Evolutionary conservation across 1,284 basidiomycete species (phyloP).

Genomic region (Cutaneotrichosporon cavernicola): DNA sequence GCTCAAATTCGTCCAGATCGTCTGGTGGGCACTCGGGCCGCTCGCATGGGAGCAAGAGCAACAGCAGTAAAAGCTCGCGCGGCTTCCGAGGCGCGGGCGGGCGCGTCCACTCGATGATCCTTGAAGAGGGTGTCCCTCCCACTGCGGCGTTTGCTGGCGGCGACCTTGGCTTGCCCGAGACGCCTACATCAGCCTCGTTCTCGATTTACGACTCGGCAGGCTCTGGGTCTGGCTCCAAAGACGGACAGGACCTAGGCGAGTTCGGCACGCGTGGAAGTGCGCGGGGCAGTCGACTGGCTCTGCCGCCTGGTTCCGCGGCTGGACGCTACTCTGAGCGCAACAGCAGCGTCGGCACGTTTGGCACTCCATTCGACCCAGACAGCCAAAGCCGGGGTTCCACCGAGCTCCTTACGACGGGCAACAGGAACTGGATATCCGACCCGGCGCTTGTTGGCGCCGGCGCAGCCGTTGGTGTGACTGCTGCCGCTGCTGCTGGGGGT

Average conservation of each 20-base stretch:
- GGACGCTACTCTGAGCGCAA: conserved; percentile 16
- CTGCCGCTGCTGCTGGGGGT: not conserved
- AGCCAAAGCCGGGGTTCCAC: not conserved
- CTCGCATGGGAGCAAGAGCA: conserved; percentile 9
- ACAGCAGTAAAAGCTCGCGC: conserved; percentile 16
- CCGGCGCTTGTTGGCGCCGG: not conserved
- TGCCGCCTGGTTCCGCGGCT: not conserved
- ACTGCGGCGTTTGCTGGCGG: not conserved
- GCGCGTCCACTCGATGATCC: conserved; percentile 15
- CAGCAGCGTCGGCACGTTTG: conserved; percentile 24
- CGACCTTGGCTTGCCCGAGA: conserved; percentile 8
- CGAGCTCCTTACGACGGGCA: not conserved
- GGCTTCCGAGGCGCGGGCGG: conserved; percentile 14
- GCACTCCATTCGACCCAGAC: conserved; percentile 11
- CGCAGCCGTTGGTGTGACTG: not conserved
- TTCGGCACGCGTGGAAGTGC: conserved; percentile 15
- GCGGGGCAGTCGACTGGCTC: not conserved
- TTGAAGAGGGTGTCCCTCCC: conserved; percentile 15
- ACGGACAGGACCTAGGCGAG: conserved; percentile 15
- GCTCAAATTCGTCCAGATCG: conserved; percentile 12
- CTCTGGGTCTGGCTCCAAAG: conserved; percentile 4
- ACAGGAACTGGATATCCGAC: not conserved
- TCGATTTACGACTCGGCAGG: conserved; percentile 21
- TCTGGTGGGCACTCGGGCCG: not conserved
- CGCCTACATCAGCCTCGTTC: conserved; percentile 4